Evolutionary conservation across 192 early-diverging fungal genomes (phyloP).

Genomic region (Endogone sp.): DNA sequence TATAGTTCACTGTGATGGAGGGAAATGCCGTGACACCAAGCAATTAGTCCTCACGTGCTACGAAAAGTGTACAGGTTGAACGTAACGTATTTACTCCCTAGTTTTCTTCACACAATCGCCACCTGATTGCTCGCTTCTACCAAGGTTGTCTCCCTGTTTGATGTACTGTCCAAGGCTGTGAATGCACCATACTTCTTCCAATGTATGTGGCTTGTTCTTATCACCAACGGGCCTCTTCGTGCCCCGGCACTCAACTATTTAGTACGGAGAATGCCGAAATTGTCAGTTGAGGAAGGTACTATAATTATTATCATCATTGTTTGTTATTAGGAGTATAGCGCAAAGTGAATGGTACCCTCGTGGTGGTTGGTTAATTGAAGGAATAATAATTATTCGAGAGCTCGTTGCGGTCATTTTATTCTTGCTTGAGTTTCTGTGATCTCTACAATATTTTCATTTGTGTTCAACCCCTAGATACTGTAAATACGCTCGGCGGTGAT

Average conservation of each 20-base stretch:
- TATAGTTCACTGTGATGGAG: too few relatives aligned
- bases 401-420: too few relatives aligned
- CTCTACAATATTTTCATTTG: not conserved
- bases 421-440: too few relatives aligned
- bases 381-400: too few relatives aligned
- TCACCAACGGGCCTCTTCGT: slow-evolving; percentile 62
- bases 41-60: too few relatives aligned
- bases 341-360: too few relatives aligned
- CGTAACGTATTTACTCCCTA: not conserved
- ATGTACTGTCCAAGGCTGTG: slow-evolving; percentile 59
- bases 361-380: too few relatives aligned
- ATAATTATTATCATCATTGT: too few relatives aligned
- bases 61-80: too few relatives aligned
- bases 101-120: not conserved
- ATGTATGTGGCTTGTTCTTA: slow-evolving; percentile 78
- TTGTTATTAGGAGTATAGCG: too few relatives aligned
- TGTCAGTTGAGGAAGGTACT: slow-evolving; percentile 60
- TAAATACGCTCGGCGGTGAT: slow-evolving; percentile 66
- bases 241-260: slow-evolving; percentile 78
- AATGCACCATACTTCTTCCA: slow-evolving; percentile 78
- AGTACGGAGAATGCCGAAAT: slow-evolving; percentile 63
- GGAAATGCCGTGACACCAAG: too few relatives aligned
- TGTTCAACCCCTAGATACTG: slow-evolving; percentile 45
- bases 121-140: not conserved
- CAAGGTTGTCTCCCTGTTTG: slow-evolving; percentile 54